Conservation (phyloP, 192 early-diverging fungal genomes). For the Coemansia sp. region DNA sequence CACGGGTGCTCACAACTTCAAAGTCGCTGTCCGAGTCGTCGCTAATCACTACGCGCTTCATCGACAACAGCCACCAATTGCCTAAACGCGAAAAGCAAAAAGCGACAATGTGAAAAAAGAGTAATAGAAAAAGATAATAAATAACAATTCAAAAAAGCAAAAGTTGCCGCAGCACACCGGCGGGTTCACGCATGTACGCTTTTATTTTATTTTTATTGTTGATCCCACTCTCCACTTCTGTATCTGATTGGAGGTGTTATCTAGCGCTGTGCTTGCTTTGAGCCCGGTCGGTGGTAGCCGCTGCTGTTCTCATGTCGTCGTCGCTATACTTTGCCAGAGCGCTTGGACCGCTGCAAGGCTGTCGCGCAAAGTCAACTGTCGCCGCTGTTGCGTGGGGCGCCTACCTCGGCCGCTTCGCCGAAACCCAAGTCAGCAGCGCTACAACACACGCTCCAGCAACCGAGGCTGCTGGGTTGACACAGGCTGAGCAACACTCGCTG, state of each 20-base stretch:
- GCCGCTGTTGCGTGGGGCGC: slow-evolving; percentile 48
- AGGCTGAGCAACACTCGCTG: slow-evolving; percentile 14
- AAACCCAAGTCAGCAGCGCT: background rate
- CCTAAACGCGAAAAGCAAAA: background rate
- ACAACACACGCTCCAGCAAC: background rate
- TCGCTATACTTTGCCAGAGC: background rate
- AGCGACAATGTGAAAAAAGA: background rate
- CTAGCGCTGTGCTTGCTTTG: background rate
- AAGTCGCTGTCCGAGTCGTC: slow-evolving; percentile 11
- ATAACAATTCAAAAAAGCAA: no score
- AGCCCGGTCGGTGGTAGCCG: background rate
- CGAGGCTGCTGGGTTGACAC: background rate
- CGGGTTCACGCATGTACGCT: no score
- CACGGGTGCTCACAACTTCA: background rate
- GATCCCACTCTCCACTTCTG: no score
- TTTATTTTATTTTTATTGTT: no score
- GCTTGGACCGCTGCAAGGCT: background rate
- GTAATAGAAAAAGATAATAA: background rate
- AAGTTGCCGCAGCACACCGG: no score
- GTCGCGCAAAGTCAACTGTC: slow-evolving; percentile 11
- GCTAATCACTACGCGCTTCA: slow-evolving; percentile 3
- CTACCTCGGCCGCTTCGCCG: slow-evolving; percentile 33
- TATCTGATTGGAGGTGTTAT: no score
- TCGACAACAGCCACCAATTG: no score
- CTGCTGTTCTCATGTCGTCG: background rate